phyloP scores from a whole-genome alignment of 768 basidiomycete genomes.

The Kwoniella newhampshirensis region DNA sequence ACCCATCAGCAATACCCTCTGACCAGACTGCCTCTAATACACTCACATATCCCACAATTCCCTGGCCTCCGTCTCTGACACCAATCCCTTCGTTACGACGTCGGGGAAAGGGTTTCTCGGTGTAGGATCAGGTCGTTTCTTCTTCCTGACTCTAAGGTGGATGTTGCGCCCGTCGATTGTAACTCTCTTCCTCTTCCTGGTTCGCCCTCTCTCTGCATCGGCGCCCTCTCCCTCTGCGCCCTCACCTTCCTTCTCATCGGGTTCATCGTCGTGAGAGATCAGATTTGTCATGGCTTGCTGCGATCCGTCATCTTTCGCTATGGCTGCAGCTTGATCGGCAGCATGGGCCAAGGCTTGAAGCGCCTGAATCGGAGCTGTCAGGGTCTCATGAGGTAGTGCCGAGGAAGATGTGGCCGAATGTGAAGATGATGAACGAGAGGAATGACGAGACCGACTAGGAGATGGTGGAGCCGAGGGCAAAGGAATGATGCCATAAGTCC shows the following conservation, averaged over 20 bases:
- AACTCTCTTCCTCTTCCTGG: slow-evolving; percentile 79
- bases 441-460: slow-evolving; percentile 52
- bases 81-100: slow-evolving; percentile 68
- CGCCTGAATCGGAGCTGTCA: slow-evolving; percentile 92
- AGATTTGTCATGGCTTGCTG: slow-evolving; percentile 6
- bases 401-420: slow-evolving; percentile 92
- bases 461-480: slow-evolving; percentile 58
- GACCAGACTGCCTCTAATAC: slow-evolving; percentile 5
- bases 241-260: not conserved
- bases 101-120: slow-evolving; percentile 53
- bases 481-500: slow-evolving; percentile 83
- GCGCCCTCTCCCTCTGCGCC: slow-evolving; percentile 8
- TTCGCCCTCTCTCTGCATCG: slow-evolving; percentile 55
- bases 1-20: slow-evolving; percentile 19
- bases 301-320: slow-evolving; percentile 3
- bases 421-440: slow-evolving; percentile 58
- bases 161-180: slow-evolving; percentile 81
- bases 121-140: slow-evolving; percentile 49
- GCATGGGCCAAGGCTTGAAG: slow-evolving; percentile 92
- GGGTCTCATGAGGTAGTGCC: slow-evolving; percentile 73
- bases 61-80: slow-evolving; percentile 78
- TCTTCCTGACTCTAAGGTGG: slow-evolving; percentile 41
- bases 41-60: slow-evolving; percentile 86
- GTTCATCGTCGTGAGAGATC: slow-evolving; percentile 1
- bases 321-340: slow-evolving; percentile 65